Percentiles rank a stretch among this genome's conserved stretches.
Evolutionary conservation across 208 protist species (phyloP).

Genomic region (Leptomonas seymouri): DNA sequence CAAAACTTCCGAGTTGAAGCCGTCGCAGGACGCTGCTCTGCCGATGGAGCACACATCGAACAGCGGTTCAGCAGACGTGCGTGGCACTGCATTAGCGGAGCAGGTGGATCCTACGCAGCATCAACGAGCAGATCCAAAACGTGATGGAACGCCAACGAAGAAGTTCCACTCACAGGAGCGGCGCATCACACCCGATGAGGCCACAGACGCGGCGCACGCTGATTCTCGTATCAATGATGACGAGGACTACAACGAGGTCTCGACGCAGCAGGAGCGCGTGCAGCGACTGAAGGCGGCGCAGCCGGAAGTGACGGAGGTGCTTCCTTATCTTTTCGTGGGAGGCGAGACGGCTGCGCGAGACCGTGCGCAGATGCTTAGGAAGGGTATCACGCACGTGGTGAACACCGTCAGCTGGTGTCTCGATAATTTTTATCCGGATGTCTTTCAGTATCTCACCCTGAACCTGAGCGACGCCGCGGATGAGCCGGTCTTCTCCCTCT

Average conservation of each 20-base stretch:
- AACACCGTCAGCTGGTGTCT: conserved; percentile 91
- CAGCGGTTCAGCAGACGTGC: too few relatives aligned
- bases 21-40: not conserved
- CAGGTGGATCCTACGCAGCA: not conserved
- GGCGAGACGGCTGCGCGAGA: conserved; percentile 75
- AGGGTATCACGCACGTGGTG: conserved; percentile 93
- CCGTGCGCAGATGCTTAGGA: conserved; percentile 59
- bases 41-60: too few relatives aligned
- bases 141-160: not conserved
- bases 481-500: conserved; percentile 92
- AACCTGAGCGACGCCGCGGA: conserved; percentile 87
- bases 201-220: not conserved
- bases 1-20: not conserved
- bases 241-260: conserved; percentile 53
- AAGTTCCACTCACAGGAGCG: not conserved
- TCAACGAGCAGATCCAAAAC: not conserved
- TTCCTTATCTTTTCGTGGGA: conserved; percentile 87
- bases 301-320: conserved; percentile 77
- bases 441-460: conserved; percentile 88
- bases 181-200: not conserved
- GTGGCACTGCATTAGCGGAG: not conserved
- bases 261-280: conserved; percentile 63
- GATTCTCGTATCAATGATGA: conserved; percentile 5
- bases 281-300: conserved; percentile 58
- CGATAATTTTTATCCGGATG: conserved; percentile 56